Base-by-base conservation (phyloP, 2,329 filamentous ascomycete genomes). In the Diaporthe sp. region DNA sequence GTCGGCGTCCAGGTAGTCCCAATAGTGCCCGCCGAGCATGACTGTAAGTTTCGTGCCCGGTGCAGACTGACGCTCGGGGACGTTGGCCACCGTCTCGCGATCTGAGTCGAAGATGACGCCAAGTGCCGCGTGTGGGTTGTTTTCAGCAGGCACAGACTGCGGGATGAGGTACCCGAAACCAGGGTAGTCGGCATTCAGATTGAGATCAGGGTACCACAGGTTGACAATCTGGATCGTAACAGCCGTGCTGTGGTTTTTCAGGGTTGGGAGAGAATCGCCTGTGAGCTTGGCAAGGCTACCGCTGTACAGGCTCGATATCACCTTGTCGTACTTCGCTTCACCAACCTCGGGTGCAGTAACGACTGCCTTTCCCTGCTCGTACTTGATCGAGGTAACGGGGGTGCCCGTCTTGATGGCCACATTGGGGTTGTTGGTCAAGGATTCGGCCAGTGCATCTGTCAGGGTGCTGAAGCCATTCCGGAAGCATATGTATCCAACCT, bases 101-200 rank as follows among this genome's bases (percentile, higher is more conserved):
- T 95, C 92, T 3, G 92, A 94, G 84, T 98, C 95, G 83, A 98
- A 98, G 76, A 98, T 94, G 71, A 98, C 96, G 77, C 97, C 97
- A 8, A 99, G 91, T 10, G 81, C 79, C 79, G 75, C 81, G 79
- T 82, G 83, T 3, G 81, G 82, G 76, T 83, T 83, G 57, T 79
- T 68, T 3, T 79, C 79, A 42, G 76, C 76, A 34, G 78, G 75
- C 34, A 82, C 78, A 22, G 92, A 92, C 75, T 92, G 91, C 2
- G 97, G 96, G 75, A 99, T 94, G 7, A 99, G 90, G 83, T 98
- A 98, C 78, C 97, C 97, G 82, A 98, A 97, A 25, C 96, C 97
- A 42, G 87, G 85, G 74, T 92, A 86, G 19, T 91, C 90, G 3
- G 79, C 77, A 67, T 94, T 87, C 49, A 98, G 85, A 74, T 90